These are phyloP conservation scores for Talaromyces sp. DNA, from an alignment of 2,329 filamentous ascomycete genomes.

Conservation along the genomic window DNA sequence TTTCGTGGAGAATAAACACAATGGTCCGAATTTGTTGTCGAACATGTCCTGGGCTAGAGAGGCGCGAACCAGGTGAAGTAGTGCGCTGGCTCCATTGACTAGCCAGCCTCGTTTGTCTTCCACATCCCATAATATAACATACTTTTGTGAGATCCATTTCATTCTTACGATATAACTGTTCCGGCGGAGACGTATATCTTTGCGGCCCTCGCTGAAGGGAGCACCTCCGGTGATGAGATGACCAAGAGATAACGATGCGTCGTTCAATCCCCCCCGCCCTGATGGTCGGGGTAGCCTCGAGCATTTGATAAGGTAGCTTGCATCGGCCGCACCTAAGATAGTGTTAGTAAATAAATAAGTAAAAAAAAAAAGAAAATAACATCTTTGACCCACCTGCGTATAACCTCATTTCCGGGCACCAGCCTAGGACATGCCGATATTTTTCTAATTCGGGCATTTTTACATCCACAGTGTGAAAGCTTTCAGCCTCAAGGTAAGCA, in stretches of 20 bases:
- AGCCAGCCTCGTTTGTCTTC: conserved; percentile 33
- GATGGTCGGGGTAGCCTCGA: conserved; percentile 20
- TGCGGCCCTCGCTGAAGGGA: conserved; percentile 25
- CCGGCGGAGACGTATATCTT: conserved; percentile 22
- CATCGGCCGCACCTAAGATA: conserved; percentile 21
- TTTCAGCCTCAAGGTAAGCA: conserved; percentile 25
- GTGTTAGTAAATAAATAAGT: conserved; percentile 13
- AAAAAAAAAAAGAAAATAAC: neutral
- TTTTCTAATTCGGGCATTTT: conserved; percentile 9
- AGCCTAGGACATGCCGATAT: conserved; percentile 34
- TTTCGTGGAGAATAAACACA: conserved; percentile 9
- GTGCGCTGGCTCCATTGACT: conserved; percentile 34
- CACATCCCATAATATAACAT: conserved; percentile 26
- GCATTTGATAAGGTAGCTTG: conserved; percentile 21
- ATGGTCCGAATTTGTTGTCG: conserved; percentile 4
- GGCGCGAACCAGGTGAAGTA: conserved; percentile 38
- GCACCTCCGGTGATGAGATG: conserved; percentile 23
- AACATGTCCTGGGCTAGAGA: conserved; percentile 23
- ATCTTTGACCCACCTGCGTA: conserved; percentile 21
- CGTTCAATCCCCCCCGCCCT: conserved; percentile 24
- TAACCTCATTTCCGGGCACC: conserved; percentile 26
- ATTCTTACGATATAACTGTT: conserved; percentile 27
- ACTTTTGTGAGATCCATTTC: conserved; percentile 29
- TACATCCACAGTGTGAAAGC: neutral
- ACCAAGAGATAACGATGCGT: conserved; percentile 24